Conservation (phyloP, 306 rosid genomes). For the Astragalus membranaceus region DNA sequence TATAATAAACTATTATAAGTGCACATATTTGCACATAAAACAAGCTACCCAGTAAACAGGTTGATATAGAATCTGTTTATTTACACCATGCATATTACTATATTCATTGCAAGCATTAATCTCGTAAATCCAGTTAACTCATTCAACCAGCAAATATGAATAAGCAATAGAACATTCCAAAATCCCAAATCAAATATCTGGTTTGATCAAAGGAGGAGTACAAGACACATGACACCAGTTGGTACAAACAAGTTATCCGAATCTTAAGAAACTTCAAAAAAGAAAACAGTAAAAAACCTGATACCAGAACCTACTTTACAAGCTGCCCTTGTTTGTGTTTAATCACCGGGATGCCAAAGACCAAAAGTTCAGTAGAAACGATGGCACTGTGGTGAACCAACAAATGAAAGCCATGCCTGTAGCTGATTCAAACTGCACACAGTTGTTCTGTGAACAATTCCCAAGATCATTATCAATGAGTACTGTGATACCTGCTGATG, state of each 20-base stretch:
- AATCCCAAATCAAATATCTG: conserved; percentile 2
- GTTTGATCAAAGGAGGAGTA: conserved; percentile 11
- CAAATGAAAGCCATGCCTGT: conserved; percentile 86
- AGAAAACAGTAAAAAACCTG: not conserved
- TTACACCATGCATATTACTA: not conserved
- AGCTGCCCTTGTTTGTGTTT: conserved; percentile 11
- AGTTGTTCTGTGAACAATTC: conserved; percentile 54
- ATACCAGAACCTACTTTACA: conserved; percentile 16
- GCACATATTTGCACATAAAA: not conserved
- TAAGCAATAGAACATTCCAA: not conserved
- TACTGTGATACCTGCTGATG: conserved; percentile 93
- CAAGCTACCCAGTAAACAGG: not conserved
- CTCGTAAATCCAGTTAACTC: not conserved
- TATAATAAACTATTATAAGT: too few relatives aligned
- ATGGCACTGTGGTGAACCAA: conserved; percentile 77
- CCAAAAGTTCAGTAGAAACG: conserved; percentile 78
- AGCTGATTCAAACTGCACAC: conserved; percentile 75
- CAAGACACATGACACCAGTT: conserved; percentile 4
- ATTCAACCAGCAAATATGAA: not conserved
- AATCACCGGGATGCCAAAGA: conserved; percentile 60
- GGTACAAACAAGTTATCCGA: not conserved
- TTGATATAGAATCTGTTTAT: not conserved
- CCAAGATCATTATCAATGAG: conserved; percentile 77
- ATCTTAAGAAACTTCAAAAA: not conserved
- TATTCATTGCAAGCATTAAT: not conserved